Evolutionary conservation across 2,329 filamentous ascomycete species (phyloP), one percentile per base, ranked within the genome.

Genomic region (Aspergillus sp.): DNA sequence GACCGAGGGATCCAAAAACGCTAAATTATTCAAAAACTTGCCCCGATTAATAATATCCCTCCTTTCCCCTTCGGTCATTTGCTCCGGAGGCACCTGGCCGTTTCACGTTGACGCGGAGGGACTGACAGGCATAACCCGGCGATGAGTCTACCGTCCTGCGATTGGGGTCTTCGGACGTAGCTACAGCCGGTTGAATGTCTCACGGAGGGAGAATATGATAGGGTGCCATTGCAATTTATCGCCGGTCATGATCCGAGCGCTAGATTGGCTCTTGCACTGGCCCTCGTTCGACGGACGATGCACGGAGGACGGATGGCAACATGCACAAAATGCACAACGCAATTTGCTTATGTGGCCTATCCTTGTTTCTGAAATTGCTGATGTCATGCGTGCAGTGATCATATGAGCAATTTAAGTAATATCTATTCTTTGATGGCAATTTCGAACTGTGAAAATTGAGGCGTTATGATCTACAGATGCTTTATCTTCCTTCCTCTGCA

Each of bases 1-100:
- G 53, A 55, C 53, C 53, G 53, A 55, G 53, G 53, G 31, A 42
- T 36, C 53, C 36, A 42, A 14, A 54, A 26, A 45, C 42, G 45
- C 39, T 45, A 31, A n/a, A 36, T 42, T 42, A n/a, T n/a, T 12
- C 36, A 42, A 36, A 18, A 36, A 45, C 52, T 54, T 26, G 39
- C 52, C 36, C 52, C 32, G 31, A 18, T 36, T 22, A 32, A 51
- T 51, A 18, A 29, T 9, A 45, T 36, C 31, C 6, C n/a, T 36
- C 11, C 16, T 16, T 45, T 49, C 39, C 36, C 36, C 16, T 47
- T 32, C 24, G 16, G 26, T 49, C 45, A 47, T 47, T 42, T 10
- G 45, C 45, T 47, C 45, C 18, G 45, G 18, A 46, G 42, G 18
- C 45, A 47, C 18, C 45, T 22, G 45, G 11, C 12, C 3, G 45